Evolutionary conservation across 352 stramenopile species (phyloP), one percentile per base, ranked within the genome.

Genomic region (Globisporangium abappressorium): DNA sequence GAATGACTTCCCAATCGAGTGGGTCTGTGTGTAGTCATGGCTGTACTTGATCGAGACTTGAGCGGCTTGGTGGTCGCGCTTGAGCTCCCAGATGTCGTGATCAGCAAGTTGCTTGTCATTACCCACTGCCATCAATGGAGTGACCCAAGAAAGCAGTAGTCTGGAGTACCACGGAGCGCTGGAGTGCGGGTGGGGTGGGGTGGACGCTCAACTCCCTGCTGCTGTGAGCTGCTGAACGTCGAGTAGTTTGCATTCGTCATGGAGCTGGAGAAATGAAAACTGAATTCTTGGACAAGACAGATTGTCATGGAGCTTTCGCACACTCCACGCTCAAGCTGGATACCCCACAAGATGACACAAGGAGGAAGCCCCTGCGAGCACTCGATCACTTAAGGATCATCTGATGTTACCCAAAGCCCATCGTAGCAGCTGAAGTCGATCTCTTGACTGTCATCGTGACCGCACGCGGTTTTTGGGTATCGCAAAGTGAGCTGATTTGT

Each of bases 121-220:
- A 0, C 76, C 79, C 38, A 85, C 62, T 33, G 59, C 20, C 68
- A 91, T 71, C 47, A 90, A 71, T 30, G 81, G 76, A 55, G 72
- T 70, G 54, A 81, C 80, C 81, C 83, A 91, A n/a, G 64, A 43
- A 47, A 90, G 71, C 22, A 87, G 69, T 20, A 77, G 20, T 15
- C 71, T 72, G 22, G 82, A 89, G 3, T 70, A 57, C 30, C 63
- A 79, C 34, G 15, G 54, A 24, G 54, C 54, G 28, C 2, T 22
- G 5, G 26, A 22, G 54, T 38, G 28, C 14, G 26, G 28, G 28
- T 59, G 54, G 9, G 28, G 28, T 59, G 54, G 9, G 22, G 51
- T 3, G 51, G 51, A 20, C 1, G 51, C 5, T 28, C 12, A 7
- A 4, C 14, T 47, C 15, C 41, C 41, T 47, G 41, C 18, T n/a